phyloP scores from a whole-genome alignment of 2,329 filamentous ascomycete genomes.

The Apiospora rasikravindrae region DNA sequence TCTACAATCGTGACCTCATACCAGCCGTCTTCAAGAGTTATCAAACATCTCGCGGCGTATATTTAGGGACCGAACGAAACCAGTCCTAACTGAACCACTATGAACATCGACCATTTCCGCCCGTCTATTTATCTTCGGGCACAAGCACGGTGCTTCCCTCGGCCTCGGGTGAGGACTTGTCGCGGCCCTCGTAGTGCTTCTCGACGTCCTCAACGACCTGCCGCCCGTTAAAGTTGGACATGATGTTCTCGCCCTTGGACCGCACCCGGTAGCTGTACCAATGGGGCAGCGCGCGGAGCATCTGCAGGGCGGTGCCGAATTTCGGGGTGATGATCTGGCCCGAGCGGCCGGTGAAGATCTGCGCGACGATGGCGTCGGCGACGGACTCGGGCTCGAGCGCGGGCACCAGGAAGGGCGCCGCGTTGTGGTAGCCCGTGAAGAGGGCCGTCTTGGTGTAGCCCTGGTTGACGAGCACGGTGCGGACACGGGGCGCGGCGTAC shows the following conservation, averaged over 20 bases:
- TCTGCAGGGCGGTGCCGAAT: slow-evolving; percentile 45
- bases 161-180: slow-evolving; percentile 22
- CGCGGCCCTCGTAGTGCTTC: slow-evolving; percentile 40
- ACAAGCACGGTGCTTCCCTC: slow-evolving; percentile 29
- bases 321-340: slow-evolving; percentile 62
- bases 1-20: not conserved
- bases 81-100: not conserved
- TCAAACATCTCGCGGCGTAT: not conserved
- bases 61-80: too few species aligned
- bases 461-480: slow-evolving; percentile 70
- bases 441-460: slow-evolving; percentile 67
- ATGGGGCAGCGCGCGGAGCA: slow-evolving; percentile 60
- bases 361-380: slow-evolving; percentile 65
- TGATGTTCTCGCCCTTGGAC: slow-evolving; percentile 46
- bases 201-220: slow-evolving; percentile 54
- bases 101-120: too few species aligned
- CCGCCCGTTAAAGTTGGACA: slow-evolving; percentile 50
- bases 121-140: slow-evolving; percentile 17
- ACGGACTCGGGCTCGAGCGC: slow-evolving; percentile 66
- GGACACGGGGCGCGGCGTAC: slow-evolving; percentile 60
- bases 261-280: slow-evolving; percentile 66
- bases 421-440: slow-evolving; percentile 60
- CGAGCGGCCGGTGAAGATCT: slow-evolving; percentile 63
- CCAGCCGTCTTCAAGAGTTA: not conserved
- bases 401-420: slow-evolving; percentile 56